Evolutionary conservation across 2,329 filamentous ascomycete genomes (phyloP), one percentile per base, ranked within the genome.

Genomic region (Aspergillus ochraceus): DNA sequence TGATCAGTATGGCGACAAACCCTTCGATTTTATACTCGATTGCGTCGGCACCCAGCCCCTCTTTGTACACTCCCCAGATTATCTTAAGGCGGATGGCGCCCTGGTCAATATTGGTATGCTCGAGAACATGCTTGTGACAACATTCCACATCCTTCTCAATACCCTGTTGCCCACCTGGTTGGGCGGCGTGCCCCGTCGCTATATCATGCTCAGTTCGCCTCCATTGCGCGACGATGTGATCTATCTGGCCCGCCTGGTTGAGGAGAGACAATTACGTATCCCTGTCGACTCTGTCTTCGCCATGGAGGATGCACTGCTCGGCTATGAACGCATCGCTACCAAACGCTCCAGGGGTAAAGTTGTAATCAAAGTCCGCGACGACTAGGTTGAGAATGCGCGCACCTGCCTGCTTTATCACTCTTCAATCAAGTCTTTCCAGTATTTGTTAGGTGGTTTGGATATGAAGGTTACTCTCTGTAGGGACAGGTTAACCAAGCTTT

Each of bases 1-100:
- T 3, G 29, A 58, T 14, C 52, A 55, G 14, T 64, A 64, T 52
- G 49, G 56, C 19, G 58, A 61, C 10, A 58, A 52, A 24, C 64
- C 58, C 24, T 65, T 66, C 50, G 64, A 66, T 52, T 65, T 61
- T 32, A 46, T 66, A 29, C 58, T 66, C 17, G 64, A 65, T 49
- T 65, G 63, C 39, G 63, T 65, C 32, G 64, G 64, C 26, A 57
- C 64, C 4, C 64, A 66, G 19, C 55, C 61, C 4, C 64, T 65
- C 20, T 66, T 61, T 52, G 55, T n/a, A 4, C 60, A 63, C 51
- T 66, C 64, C 6, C 63, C 64, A 6, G 58, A 50, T 14, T 42
- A 42, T 42, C 36, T 42, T 6, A 42, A 42, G 14, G 12, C 36
- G 1, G 36, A 42, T 42, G 36, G 36, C 6, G 36, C 36, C 17